A percentile compares a stretch with the other conserved stretches of the same genome.
These are phyloP conservation scores for Russula foetens DNA, from an alignment of 768 basidiomycete species.

Conservation along the genomic window DNA sequence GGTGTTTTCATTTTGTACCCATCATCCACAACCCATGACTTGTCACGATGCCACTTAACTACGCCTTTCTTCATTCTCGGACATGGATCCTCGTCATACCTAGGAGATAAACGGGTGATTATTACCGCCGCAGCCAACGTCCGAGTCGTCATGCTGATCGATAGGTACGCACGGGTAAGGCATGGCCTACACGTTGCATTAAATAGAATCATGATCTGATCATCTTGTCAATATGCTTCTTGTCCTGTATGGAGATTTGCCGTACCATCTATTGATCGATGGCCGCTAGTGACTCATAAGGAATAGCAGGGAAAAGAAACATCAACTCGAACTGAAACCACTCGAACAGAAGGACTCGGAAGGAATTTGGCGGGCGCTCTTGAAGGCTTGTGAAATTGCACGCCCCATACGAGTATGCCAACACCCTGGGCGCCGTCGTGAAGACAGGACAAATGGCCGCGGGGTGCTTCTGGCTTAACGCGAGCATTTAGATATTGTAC, in stretches of 20 bases:
- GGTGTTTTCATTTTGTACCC: neutral
- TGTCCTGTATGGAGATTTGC: neutral
- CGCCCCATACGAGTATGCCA: neutral
- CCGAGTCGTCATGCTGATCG: constrained; percentile 10
- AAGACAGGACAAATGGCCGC: too few species aligned
- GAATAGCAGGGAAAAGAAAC: neutral
- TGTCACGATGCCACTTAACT: neutral
- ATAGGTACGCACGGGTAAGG: constrained; percentile 9
- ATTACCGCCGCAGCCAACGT: neutral
- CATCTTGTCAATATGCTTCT: neutral
- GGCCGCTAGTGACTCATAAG: neutral
- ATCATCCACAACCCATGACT: neutral
- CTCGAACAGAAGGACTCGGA: neutral
- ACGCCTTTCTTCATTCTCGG: neutral
- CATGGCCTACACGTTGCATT: constrained; percentile 14
- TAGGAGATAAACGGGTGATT: neutral
- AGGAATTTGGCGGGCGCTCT: neutral
- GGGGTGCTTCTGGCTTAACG: constrained; percentile 1
- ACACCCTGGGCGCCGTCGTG: neutral
- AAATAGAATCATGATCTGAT: neutral
- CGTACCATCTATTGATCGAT: neutral
- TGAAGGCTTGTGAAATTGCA: neutral
- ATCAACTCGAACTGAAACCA: neutral
- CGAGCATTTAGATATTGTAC: neutral
- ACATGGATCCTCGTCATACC: neutral